Evolutionary conservation across 1,284 basidiomycete genomes (phyloP).

Genomic region (Puccinia triticina): DNA sequence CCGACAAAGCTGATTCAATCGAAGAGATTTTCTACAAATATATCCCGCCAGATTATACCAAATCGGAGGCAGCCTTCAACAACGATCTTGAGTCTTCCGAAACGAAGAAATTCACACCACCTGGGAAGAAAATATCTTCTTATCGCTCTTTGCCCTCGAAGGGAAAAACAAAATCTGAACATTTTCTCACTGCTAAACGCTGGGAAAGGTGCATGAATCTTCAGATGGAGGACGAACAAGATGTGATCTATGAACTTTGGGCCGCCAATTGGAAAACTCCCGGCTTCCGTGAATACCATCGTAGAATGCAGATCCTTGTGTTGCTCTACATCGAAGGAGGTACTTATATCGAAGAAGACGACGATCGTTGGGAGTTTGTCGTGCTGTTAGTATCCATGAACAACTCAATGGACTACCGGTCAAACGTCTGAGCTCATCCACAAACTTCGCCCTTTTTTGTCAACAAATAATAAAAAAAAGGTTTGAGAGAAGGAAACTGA

Average conservation of each 20-base stretch:
- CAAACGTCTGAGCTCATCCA: not conserved
- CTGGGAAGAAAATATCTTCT: constrained; percentile 48
- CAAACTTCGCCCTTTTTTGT: not conserved
- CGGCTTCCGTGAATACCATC: constrained; percentile 88
- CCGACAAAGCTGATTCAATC: constrained; percentile 77
- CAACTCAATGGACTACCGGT: not conserved
- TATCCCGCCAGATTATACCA: constrained; percentile 69
- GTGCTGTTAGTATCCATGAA: constrained; percentile 56
- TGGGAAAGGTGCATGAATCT: constrained; percentile 33
- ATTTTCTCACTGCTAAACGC: constrained; percentile 7
- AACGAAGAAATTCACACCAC: constrained; percentile 30
- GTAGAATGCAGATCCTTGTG: constrained; percentile 92
- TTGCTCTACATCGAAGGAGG: constrained; percentile 93
- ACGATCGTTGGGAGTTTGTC: constrained; percentile 62
- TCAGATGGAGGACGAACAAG: constrained; percentile 44
- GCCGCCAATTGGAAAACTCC: constrained; percentile 82
- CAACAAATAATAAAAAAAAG: constrained; percentile 61
- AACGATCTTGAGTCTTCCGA: constrained; percentile 21
- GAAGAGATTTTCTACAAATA: constrained; percentile 76
- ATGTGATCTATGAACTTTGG: constrained; percentile 55
- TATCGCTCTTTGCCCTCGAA: constrained; percentile 47
- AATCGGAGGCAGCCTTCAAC: constrained; percentile 38
- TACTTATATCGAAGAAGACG: constrained; percentile 76
- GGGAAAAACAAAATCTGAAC: constrained; percentile 39
- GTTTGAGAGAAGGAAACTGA: constrained; percentile 77